Base-by-base conservation (phyloP, 192 early-diverging fungal species). In the Dispira simplex region DNA sequence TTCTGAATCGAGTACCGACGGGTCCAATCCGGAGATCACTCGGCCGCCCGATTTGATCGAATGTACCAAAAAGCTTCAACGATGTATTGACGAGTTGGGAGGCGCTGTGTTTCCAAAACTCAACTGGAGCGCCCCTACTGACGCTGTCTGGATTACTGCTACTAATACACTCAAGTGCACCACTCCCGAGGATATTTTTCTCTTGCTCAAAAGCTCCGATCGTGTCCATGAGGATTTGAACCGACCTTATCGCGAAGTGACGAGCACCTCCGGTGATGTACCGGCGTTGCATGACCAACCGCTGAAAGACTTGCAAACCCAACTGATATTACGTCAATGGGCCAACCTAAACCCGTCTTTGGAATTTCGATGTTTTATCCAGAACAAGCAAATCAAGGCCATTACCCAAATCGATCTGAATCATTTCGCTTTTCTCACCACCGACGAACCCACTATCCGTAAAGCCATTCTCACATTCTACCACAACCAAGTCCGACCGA, bases 361-460 rank as follows among this genome's bases (percentile, higher is more conserved):
- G 86, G 91, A 96, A 73, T 99, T 97, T 71, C 73, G 97, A 23
- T 93, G 93, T 65, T 99, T 98, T 85, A 91, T 98, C 32, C 75
- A 75, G 56, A 69, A 86, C 28, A 66, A 75, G 11, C 64, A 77
- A 39, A 62, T 99, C 2, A 63, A 93, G 53, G 95, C 85, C 5
- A 87, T 95, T 11, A 85, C 82, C 23, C 95, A 98, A 64, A 73
- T 93, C 8, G 95, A 98, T 70, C 72, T 82, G 62, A 92, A 89
- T 53, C 88, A 81, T 68, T 93, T 95, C 71, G 77, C 72, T 11
- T 95, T 91, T 66, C 69, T 98, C 43, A 63, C 66, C 8, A 79
- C 77, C 2, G 79, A 86, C 59, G 58, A 76, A 32, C 73, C 79
- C 11, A 78, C 84, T 10, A 70, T 91, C 16, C 70, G 77, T 51